A percentile compares a stretch with the other conserved stretches of the same genome.
Evolutionary conservation across 1,139 yeast species (phyloP).

Genomic region (Pichia sp.): DNA sequence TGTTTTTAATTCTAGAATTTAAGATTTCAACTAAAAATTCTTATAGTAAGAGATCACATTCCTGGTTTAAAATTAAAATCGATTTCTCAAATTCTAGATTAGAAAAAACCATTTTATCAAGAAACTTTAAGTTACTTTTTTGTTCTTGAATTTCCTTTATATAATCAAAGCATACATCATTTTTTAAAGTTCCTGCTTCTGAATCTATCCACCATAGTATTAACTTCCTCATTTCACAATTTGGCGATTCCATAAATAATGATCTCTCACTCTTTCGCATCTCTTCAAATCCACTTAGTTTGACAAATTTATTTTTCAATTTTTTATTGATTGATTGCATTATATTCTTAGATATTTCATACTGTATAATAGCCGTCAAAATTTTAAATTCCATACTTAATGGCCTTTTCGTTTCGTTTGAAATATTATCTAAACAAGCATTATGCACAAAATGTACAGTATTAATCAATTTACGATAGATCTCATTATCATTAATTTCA

Average conservation of each 20-base stretch:
- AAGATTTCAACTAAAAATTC: background rate
- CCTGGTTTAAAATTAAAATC: slow-evolving; percentile 17
- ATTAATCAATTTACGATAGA: slow-evolving; percentile 17
- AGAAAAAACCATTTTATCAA: slow-evolving; percentile 8
- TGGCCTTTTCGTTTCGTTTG: slow-evolving; percentile 8
- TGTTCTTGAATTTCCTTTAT: slow-evolving; percentile 6
- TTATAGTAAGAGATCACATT: slow-evolving; percentile 12
- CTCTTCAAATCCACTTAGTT: slow-evolving; percentile 6
- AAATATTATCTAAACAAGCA: slow-evolving; percentile 15
- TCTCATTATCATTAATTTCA: slow-evolving; percentile 6
- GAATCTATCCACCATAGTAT: slow-evolving; percentile 9
- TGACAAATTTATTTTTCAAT: slow-evolving; percentile 5
- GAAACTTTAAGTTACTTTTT: slow-evolving; percentile 3
- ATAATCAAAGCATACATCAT: slow-evolving; percentile 17
- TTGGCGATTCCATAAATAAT: background rate
- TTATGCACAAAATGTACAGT: slow-evolving; percentile 24
- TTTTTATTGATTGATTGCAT: slow-evolving; percentile 1
- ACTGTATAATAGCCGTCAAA: slow-evolving; percentile 17
- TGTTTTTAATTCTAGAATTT: background rate
- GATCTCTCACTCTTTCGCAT: slow-evolving; percentile 12
- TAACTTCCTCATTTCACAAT: background rate
- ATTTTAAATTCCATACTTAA: slow-evolving; percentile 13
- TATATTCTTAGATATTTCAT: slow-evolving; percentile 17
- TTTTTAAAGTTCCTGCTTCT: slow-evolving; percentile 5
- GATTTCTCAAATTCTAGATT: slow-evolving; percentile 18